Evolutionary conservation across 2,329 filamentous ascomycete genomes (phyloP).

Genomic region (Verticillium longisporum): DNA sequence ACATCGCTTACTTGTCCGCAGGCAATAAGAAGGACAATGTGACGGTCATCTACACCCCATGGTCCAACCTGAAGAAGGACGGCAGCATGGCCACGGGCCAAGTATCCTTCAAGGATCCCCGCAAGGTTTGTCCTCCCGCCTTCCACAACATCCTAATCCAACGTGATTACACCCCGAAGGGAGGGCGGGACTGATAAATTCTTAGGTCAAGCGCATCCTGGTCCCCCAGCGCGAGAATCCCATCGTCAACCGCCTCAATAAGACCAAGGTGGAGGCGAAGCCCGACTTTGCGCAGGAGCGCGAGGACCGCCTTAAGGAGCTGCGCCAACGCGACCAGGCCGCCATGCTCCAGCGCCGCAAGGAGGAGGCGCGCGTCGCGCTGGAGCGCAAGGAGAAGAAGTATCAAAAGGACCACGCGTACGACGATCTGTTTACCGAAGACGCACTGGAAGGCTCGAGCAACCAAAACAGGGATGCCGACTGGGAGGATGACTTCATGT

Average conservation of each 20-base stretch:
- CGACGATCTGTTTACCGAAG: conserved; percentile 82
- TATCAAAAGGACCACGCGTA: conserved; percentile 98
- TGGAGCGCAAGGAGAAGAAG: conserved; percentile 82
- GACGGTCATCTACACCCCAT: conserved; percentile 94
- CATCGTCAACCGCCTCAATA: conserved; percentile 96
- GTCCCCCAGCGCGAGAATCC: conserved; percentile 77
- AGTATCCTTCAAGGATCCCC: conserved; percentile 86
- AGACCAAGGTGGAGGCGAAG: conserved; percentile 84
- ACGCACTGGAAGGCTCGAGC: conserved; percentile 68
- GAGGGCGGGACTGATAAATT: too few relatives aligned
- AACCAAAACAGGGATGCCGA: conserved; percentile 77
- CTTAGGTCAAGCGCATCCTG: conserved; percentile 70
- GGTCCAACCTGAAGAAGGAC: conserved; percentile 93
- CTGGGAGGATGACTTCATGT: conserved; percentile 94
- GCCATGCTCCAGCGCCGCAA: conserved; percentile 39
- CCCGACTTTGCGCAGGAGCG: conserved; percentile 79
- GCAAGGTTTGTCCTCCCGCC: conserved; percentile 40
- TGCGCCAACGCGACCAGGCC: conserved; percentile 65
- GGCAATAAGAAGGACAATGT: conserved; percentile 99
- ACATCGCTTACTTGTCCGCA: conserved; percentile 21
- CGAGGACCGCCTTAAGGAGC: conserved; percentile 65
- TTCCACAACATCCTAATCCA: not conserved
- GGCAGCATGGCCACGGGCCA: conserved; percentile 94
- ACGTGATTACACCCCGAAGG: not conserved
- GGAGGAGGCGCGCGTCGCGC: conserved; percentile 64